Conservation (phyloP, 371 early-diverging fungal species). For the Apophysomyces trapeziformis region DNA sequence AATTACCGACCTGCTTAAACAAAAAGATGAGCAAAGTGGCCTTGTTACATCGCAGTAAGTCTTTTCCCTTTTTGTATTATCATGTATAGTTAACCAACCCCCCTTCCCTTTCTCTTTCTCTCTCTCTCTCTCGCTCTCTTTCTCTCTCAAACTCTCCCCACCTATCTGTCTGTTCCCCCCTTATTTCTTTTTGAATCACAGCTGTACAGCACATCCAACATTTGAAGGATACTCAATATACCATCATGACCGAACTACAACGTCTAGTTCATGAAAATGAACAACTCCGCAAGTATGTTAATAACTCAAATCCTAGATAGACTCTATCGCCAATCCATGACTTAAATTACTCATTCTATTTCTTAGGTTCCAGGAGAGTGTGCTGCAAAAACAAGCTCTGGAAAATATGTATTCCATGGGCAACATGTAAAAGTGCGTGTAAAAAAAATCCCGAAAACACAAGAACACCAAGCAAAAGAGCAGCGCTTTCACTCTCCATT, state of each 20-base stretch:
- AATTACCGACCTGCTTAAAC: conserved; percentile 37
- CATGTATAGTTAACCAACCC: too few relatives aligned
- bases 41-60: conserved; percentile 46
- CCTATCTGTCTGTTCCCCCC: neutral
- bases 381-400: conserved; percentile 49
- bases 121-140: too few relatives aligned
- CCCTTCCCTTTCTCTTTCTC: neutral
- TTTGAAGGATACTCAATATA: conserved; percentile 37
- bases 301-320: neutral
- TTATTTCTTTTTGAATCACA: conserved; percentile 10
- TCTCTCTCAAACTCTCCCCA: too few relatives aligned
- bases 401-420: conserved; percentile 48
- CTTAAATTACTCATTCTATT: too few relatives aligned
- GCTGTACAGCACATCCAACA: conserved; percentile 49
- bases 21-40: conserved; percentile 45
- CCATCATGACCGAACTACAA: conserved; percentile 42
- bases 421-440: conserved; percentile 18
- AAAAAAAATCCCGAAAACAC: neutral
- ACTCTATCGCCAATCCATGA: neutral
- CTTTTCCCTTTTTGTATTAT: neutral
- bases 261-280: conserved; percentile 44
- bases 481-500: neutral
- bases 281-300: conserved; percentile 42
- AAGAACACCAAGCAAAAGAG: too few relatives aligned
- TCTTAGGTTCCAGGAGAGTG: conserved; percentile 42